These are phyloP conservation scores for Amylostereum areolatum DNA, from an alignment of 1,284 basidiomycete genomes.

Conservation along the genomic window DNA sequence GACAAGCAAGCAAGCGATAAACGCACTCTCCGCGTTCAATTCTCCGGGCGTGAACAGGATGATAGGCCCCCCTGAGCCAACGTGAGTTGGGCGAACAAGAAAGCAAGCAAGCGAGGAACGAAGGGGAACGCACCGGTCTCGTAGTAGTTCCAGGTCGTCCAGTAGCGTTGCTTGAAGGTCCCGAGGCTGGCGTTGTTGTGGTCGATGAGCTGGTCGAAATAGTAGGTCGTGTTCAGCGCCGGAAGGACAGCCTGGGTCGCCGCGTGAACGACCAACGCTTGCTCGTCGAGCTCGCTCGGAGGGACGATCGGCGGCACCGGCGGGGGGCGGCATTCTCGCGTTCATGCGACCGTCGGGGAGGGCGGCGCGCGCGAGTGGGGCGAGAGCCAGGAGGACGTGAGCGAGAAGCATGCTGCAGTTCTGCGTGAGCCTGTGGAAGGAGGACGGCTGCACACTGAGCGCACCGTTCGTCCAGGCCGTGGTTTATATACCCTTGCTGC, in stretches of 20 bases:
- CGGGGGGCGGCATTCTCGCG: not conserved
- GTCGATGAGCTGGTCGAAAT: slow-evolving; percentile 69
- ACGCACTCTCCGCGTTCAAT: slow-evolving; percentile 20
- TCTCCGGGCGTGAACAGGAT: slow-evolving; percentile 53
- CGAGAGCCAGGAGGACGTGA: no score
- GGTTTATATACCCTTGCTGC: no score
- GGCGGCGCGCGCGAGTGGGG: not conserved
- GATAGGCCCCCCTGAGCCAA: slow-evolving; percentile 65
- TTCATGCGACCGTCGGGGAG: not conserved
- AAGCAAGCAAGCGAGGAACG: not conserved
- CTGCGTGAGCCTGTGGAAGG: no score
- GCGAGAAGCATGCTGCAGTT: no score
- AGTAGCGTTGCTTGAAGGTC: slow-evolving; percentile 73
- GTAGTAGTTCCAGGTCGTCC: slow-evolving; percentile 61
- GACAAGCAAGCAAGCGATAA: no score
- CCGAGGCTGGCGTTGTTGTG: slow-evolving; percentile 62
- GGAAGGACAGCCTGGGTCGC: no score
- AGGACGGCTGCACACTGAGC: no score
- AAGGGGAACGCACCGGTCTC: slow-evolving; percentile 33
- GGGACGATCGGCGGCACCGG: no score
- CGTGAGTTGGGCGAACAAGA: no score
- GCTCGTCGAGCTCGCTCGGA: no score
- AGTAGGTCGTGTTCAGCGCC: slow-evolving; percentile 40
- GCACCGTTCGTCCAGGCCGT: no score
- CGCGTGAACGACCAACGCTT: no score